Evolutionary conservation across 2,329 filamentous ascomycete species (phyloP).

Genomic region (Colletotrichum tropicicola): DNA sequence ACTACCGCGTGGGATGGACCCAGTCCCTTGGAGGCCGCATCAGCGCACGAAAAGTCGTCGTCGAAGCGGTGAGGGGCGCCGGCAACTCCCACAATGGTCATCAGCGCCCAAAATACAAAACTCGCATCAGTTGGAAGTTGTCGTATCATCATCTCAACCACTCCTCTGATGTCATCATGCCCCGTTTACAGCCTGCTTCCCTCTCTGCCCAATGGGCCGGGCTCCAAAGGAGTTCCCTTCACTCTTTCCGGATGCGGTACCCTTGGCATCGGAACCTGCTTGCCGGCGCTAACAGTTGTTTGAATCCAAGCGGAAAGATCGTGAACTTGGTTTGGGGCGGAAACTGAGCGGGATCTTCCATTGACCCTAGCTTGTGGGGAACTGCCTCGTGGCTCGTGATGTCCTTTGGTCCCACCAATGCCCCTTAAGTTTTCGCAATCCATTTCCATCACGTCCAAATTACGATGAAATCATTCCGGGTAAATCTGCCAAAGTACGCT

Average conservation of each 20-base stretch:
- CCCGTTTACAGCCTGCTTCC: background rate
- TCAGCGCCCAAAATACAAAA: background rate
- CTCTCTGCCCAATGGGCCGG: background rate
- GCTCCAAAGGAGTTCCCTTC: background rate
- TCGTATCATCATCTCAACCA: background rate
- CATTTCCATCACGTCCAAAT: too few relatives aligned
- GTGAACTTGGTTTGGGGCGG: too few relatives aligned
- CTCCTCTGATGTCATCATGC: background rate
- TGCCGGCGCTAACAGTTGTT: background rate
- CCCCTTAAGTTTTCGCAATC: too few relatives aligned
- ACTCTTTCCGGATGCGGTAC: too few relatives aligned
- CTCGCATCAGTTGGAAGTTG: background rate
- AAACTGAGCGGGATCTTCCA: too few relatives aligned
- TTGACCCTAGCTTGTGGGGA: too few relatives aligned
- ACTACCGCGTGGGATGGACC: background rate
- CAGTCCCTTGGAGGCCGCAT: background rate
- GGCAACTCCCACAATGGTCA: background rate
- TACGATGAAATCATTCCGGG: too few relatives aligned
- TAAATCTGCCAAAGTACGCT: too few relatives aligned
- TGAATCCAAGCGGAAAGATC: too few relatives aligned
- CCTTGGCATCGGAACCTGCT: background rate
- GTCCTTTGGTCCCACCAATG: too few relatives aligned
- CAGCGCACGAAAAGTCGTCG: background rate
- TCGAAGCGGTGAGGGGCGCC: background rate
- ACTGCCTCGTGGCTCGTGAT: too few relatives aligned